Evolutionary conservation across 2,329 filamentous ascomycete genomes (phyloP).

Genomic region (Neophaeococcomyces aloes): DNA sequence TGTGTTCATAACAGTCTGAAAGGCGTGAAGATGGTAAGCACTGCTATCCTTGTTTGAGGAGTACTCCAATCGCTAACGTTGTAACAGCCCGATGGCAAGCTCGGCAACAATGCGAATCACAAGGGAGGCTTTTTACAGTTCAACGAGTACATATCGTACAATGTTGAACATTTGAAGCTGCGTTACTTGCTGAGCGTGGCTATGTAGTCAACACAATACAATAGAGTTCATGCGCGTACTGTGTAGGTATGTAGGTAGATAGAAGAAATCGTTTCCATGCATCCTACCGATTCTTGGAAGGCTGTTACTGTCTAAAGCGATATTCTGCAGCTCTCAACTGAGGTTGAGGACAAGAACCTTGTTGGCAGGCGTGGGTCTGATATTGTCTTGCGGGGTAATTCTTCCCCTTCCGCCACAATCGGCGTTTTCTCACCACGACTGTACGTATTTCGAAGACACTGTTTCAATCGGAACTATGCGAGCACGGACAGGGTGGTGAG

Average conservation of each 20-base stretch:
- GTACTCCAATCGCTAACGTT: neutral
- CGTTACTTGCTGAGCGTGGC: constrained; percentile 35
- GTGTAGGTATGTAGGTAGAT: too few relatives aligned
- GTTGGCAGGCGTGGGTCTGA: too few relatives aligned
- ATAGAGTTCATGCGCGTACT: too few relatives aligned
- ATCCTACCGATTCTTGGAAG: too few relatives aligned
- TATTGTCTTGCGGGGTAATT: constrained; percentile 2
- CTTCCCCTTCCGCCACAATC: constrained; percentile 2
- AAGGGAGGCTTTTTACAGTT: constrained; percentile 19
- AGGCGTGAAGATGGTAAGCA: constrained; percentile 53
- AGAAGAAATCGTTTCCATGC: too few relatives aligned
- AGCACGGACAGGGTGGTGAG: constrained; percentile 6
- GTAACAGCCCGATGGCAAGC: constrained; percentile 7
- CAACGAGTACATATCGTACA: constrained; percentile 42
- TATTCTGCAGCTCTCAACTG: too few relatives aligned
- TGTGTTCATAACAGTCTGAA: constrained; percentile 54
- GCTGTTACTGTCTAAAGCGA: too few relatives aligned
- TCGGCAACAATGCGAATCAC: constrained; percentile 6
- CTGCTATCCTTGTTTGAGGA: neutral
- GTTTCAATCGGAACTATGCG: neutral
- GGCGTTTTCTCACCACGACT: neutral
- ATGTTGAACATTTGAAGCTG: constrained; percentile 37
- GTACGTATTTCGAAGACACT: neutral
- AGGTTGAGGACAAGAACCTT: too few relatives aligned
- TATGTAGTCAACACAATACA: too few relatives aligned